Conservation (phyloP, 2,329 filamentous ascomycete genomes). For the Botryotinia narcissicola region DNA sequence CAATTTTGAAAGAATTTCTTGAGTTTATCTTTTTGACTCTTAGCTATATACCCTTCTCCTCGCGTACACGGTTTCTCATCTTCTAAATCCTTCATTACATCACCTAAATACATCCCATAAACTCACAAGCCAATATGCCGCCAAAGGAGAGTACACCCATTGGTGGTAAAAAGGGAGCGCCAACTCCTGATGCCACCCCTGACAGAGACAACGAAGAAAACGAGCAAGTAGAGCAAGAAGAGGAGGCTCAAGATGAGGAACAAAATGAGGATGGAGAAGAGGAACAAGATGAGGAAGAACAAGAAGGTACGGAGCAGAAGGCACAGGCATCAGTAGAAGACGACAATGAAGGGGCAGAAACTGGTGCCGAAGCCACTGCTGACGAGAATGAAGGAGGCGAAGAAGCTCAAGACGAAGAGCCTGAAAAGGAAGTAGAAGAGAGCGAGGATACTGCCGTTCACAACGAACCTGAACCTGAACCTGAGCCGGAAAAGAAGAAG, state of each 20-base stretch:
- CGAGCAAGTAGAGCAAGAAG: slow-evolving; percentile 12
- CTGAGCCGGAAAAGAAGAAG: slow-evolving; percentile 14
- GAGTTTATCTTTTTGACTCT: background rate
- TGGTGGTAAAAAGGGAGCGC: slow-evolving; percentile 13
- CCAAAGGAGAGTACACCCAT: slow-evolving; percentile 16
- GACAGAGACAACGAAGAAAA: slow-evolving; percentile 2
- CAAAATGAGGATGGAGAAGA: slow-evolving; percentile 17
- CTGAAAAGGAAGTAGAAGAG: slow-evolving; percentile 14
- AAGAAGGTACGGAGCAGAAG: slow-evolving; percentile 15
- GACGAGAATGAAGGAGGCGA: slow-evolving; percentile 17
- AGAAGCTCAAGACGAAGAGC: slow-evolving; percentile 11
- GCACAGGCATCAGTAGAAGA: slow-evolving; percentile 11
- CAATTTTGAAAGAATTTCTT: background rate
- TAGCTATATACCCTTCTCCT: background rate
- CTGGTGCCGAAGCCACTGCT: slow-evolving; percentile 15
- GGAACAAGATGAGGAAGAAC: slow-evolving; percentile 10
- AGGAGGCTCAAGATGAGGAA: slow-evolving; percentile 19
- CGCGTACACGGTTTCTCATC: background rate
- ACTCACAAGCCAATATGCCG: slow-evolving; percentile 6
- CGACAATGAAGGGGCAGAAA: slow-evolving; percentile 5
- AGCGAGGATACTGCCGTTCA: slow-evolving; percentile 18
- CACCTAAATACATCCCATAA: background rate
- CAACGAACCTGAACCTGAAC: slow-evolving; percentile 5
- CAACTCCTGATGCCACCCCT: slow-evolving; percentile 12
- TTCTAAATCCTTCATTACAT: background rate